Percentiles rank a stretch among this genome's conserved stretches.
phyloP scores from a whole-genome alignment of 805 yeast species.

The Lipomyces lipofer region DNA sequence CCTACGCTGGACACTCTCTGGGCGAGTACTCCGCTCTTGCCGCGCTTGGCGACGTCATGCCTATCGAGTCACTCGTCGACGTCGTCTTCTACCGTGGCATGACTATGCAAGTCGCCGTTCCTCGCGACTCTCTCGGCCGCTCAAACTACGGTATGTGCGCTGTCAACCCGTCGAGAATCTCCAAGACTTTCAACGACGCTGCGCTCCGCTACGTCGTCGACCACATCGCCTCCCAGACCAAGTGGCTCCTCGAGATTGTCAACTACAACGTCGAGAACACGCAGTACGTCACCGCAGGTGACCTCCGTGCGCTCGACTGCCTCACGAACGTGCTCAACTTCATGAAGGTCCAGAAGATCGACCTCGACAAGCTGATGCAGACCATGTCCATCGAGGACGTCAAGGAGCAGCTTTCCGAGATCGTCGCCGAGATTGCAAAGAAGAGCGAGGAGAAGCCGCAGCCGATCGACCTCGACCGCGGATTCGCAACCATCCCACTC shows the following conservation, averaged over 20 bases:
- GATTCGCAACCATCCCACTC: constrained; percentile 96
- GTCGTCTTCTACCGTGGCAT: constrained; percentile 91
- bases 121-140: constrained; percentile 92
- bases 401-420: constrained; percentile 82
- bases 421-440: constrained; percentile 80
- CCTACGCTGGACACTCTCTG: constrained; percentile 98
- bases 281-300: constrained; percentile 99
- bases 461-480: constrained; percentile 95
- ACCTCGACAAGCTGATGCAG: constrained; percentile 82
- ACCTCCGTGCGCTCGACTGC: constrained; percentile 90
- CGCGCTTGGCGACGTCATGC: constrained; percentile 97
- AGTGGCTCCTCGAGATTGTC: constrained; percentile 96
- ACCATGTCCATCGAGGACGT: constrained; percentile 83
- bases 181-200: constrained; percentile 84
- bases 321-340: constrained; percentile 90
- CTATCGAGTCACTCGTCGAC: constrained; percentile 66
- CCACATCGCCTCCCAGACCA: constrained; percentile 77
- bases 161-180: constrained; percentile 92
- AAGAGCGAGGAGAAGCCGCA: constrained; percentile 86
- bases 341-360: constrained; percentile 90
- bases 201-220: constrained; percentile 94
- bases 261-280: constrained; percentile 97
- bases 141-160: constrained; percentile 99
- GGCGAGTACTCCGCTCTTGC: constrained; percentile 99
- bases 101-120: constrained; percentile 99